Conservation (phyloP, 2,329 filamentous ascomycete species). For the Fonsecaea monophora region DNA sequence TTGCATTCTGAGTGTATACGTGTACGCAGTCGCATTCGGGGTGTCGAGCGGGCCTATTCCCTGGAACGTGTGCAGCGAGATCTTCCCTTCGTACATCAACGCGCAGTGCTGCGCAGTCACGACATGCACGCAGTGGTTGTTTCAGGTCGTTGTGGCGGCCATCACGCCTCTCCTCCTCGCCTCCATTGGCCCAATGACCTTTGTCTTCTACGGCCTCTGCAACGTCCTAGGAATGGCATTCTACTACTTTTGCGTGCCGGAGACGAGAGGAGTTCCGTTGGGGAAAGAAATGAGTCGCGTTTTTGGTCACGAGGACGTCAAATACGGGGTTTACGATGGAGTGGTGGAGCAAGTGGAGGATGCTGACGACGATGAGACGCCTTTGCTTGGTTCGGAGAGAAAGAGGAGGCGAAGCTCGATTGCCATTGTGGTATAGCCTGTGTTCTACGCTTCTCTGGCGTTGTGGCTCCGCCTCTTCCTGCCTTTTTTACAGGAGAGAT, state of each 20-base stretch:
- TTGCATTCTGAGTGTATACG: constrained; percentile 28
- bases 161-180: constrained; percentile 32
- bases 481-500: too few relatives aligned
- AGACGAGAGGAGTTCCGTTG: constrained; percentile 29
- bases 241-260: constrained; percentile 28
- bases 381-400: constrained; percentile 6
- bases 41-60: constrained; percentile 30
- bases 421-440: constrained; percentile 7
- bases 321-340: constrained; percentile 10
- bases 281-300: constrained; percentile 25
- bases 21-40: constrained; percentile 32
- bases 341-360: not conserved
- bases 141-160: constrained; percentile 31
- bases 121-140: constrained; percentile 33
- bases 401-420: constrained; percentile 11
- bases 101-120: constrained; percentile 31
- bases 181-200: constrained; percentile 28
- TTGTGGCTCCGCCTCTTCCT: not conserved
- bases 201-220: constrained; percentile 26
- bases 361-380: not conserved
- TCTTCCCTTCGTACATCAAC: constrained; percentile 30
- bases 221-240: constrained; percentile 21
- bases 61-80: constrained; percentile 35
- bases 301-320: constrained; percentile 21
- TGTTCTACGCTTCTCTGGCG: not conserved